Percentiles rank a stretch among this genome's conserved stretches.
These are phyloP conservation scores for Astragalus glycyphyllos DNA, from an alignment of 306 rosid species.

Conservation along the genomic window DNA sequence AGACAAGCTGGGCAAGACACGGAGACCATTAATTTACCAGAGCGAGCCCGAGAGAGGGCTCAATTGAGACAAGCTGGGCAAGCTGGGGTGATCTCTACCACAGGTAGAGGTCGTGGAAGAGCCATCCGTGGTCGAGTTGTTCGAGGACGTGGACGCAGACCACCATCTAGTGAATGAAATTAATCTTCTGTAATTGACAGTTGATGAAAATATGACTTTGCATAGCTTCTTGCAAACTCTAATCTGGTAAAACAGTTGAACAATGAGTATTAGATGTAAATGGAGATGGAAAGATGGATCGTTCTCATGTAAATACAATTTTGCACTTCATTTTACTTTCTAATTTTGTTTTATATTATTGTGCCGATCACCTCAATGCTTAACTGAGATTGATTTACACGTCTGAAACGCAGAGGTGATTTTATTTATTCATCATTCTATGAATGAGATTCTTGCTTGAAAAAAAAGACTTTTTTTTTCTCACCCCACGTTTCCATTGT, in stretches of 20 bases:
- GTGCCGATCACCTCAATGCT: background rate
- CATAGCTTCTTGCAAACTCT: background rate
- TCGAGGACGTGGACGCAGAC: slow-evolving; percentile 68
- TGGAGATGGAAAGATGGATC: background rate
- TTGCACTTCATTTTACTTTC: background rate
- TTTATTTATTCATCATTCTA: background rate
- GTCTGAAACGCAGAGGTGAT: background rate
- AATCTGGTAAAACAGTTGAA: background rate
- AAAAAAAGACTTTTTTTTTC: too few species aligned
- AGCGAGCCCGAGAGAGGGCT: slow-evolving; percentile 74
- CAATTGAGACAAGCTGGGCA: slow-evolving; percentile 75
- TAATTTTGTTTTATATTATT: slow-evolving; percentile 3
- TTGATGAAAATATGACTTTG: background rate
- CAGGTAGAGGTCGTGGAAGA: slow-evolving; percentile 75
- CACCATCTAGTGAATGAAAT: slow-evolving; percentile 50
- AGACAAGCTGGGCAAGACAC: too few species aligned
- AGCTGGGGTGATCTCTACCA: slow-evolving; percentile 59
- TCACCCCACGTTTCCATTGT: too few species aligned
- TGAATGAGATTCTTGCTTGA: background rate
- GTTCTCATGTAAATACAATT: slow-evolving; percentile 45
- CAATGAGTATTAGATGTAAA: slow-evolving; percentile 3
- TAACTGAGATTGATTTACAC: background rate
- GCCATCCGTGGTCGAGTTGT: slow-evolving; percentile 59
- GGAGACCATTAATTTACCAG: slow-evolving; percentile 69
- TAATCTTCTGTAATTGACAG: background rate